These are phyloP conservation scores for Lasiosphaeria miniovina DNA, from an alignment of 495 filamentous ascomycete genomes.

Conservation along the genomic window DNA sequence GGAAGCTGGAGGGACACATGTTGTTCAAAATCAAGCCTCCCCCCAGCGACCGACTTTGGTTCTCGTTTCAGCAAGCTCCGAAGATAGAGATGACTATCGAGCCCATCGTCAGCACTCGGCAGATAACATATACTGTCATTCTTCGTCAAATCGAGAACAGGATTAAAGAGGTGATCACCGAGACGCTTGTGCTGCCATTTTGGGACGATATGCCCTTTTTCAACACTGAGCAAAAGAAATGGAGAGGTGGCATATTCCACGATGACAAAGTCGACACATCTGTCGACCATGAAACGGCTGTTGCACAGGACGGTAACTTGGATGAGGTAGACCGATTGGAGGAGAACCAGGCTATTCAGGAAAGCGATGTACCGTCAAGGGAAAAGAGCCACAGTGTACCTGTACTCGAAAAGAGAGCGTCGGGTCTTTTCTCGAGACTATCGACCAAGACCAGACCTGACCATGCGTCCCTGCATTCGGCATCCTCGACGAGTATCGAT, in stretches of 20 bases:
- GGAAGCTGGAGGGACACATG: constrained; percentile 79
- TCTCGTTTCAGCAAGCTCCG: constrained; percentile 87
- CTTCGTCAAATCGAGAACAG: constrained; percentile 89
- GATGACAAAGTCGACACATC: constrained; percentile 43
- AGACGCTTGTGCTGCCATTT: constrained; percentile 89
- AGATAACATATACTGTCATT: constrained; percentile 91
- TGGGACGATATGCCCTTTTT: constrained; percentile 95
- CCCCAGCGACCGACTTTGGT: constrained; percentile 91
- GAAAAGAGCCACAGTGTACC: constrained; percentile 61
- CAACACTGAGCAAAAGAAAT: constrained; percentile 67
- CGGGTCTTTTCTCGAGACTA: constrained; percentile 41
- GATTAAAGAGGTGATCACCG: constrained; percentile 87
- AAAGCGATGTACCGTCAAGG: constrained; percentile 43
- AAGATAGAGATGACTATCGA: constrained; percentile 90
- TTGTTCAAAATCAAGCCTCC: constrained; percentile 88
- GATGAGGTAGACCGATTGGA: constrained; percentile 47
- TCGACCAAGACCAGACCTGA: constrained; percentile 32
- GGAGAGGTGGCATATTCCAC: constrained; percentile 87
- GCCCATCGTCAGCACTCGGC: constrained; percentile 89
- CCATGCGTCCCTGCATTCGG: constrained; percentile 21
- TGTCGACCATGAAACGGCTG: constrained; percentile 41
- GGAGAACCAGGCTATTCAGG: constrained; percentile 20
- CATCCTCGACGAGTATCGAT: constrained; percentile 43
- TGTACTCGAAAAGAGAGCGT: constrained; percentile 30
- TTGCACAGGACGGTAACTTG: constrained; percentile 57